Evolutionary conservation across 2,329 filamentous ascomycete species (phyloP).

Genomic region (Phyllosticta capitalensis): DNA sequence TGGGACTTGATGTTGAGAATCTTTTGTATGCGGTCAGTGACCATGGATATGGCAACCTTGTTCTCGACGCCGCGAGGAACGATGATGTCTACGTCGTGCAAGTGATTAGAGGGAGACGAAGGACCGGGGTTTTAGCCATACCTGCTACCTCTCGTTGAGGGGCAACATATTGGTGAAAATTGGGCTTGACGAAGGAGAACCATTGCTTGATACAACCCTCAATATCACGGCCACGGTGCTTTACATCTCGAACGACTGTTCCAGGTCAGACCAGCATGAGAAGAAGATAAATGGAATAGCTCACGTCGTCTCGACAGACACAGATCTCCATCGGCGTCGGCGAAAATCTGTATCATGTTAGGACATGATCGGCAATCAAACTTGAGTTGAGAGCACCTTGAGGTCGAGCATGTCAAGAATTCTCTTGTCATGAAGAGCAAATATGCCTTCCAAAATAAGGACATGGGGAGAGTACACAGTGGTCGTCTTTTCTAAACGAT

Average conservation of each 20-base stretch:
- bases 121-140: slow-evolving; percentile 28
- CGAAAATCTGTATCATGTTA: slow-evolving; percentile 59
- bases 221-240: slow-evolving; percentile 79
- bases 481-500: slow-evolving; percentile 67
- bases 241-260: slow-evolving; percentile 74
- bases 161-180: slow-evolving; percentile 88
- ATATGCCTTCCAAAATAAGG: slow-evolving; percentile 88
- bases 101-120: background rate
- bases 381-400: slow-evolving; percentile 46
- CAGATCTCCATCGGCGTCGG: slow-evolving; percentile 89
- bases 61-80: slow-evolving; percentile 94
- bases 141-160: slow-evolving; percentile 81
- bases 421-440: slow-evolving; percentile 81
- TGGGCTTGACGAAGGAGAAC: slow-evolving; percentile 94
- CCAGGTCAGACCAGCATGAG: slow-evolving; percentile 9
- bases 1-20: slow-evolving; percentile 79
- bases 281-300: background rate
- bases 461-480: slow-evolving; percentile 95
- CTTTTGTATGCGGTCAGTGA: slow-evolving; percentile 83
- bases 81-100: slow-evolving; percentile 59
- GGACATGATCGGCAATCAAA: background rate
- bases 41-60: slow-evolving; percentile 86
- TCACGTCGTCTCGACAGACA: slow-evolving; percentile 80
- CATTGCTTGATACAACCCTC: slow-evolving; percentile 97
- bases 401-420: slow-evolving; percentile 84